phyloP scores from a whole-genome alignment of 768 basidiomycete genomes.

The Pleurotus salmoneostramineus region DNA sequence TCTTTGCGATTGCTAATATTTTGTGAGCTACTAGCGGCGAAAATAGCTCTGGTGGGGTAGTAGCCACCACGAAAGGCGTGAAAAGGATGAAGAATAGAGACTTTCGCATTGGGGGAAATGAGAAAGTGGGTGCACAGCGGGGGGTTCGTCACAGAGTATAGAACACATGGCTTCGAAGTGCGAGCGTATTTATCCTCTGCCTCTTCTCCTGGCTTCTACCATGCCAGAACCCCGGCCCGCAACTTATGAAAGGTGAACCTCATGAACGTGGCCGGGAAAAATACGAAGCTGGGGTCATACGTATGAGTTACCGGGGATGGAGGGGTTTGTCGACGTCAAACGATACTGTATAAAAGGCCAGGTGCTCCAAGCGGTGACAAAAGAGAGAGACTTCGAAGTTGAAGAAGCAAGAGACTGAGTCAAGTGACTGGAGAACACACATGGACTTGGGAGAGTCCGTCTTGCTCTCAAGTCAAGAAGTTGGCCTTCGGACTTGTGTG shows the following conservation, averaged over 20 bases:
- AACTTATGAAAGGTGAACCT: neutral
- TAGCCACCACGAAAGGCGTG: neutral
- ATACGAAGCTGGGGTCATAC: neutral
- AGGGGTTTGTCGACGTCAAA: neutral
- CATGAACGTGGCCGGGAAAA: neutral
- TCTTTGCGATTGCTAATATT: slow-evolving; percentile 48
- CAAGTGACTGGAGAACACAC: too few relatives aligned
- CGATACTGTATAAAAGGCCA: neutral
- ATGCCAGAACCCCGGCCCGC: slow-evolving; percentile 3
- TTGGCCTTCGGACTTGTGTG: too few relatives aligned
- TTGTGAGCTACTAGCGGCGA: slow-evolving; percentile 57
- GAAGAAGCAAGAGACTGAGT: too few relatives aligned
- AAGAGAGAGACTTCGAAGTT: slow-evolving; percentile 1
- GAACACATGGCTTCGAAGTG: neutral
- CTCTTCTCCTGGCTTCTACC: neutral
- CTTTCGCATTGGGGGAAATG: neutral
- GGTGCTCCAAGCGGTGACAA: neutral
- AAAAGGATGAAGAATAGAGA: neutral
- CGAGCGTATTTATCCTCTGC: neutral
- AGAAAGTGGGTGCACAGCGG: neutral
- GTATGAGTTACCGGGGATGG: neutral
- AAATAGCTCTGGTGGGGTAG: slow-evolving; percentile 48
- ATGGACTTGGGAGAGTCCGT: too few relatives aligned
- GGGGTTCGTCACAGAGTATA: too few relatives aligned
- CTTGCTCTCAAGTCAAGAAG: too few relatives aligned